Percentiles rank a stretch among this genome's conserved stretches.
These are phyloP conservation scores for Peniophora sp. DNA, from an alignment of 1,284 basidiomycete species.

Conservation along the genomic window DNA sequence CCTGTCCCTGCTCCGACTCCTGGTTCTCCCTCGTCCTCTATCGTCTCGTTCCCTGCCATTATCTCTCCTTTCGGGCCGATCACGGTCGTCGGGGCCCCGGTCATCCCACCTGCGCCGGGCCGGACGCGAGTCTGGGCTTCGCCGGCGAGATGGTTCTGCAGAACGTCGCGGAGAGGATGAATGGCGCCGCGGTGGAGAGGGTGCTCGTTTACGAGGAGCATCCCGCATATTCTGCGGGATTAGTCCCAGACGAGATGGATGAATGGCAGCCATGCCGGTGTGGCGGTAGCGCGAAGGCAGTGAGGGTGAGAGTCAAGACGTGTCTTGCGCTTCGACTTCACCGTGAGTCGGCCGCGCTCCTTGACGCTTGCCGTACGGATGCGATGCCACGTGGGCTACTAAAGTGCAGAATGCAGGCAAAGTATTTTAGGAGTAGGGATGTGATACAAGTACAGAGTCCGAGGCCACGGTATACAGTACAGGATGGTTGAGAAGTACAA, in stretches of 20 bases:
- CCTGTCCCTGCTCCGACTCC: conserved; percentile 13
- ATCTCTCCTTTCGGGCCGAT: conserved; percentile 5
- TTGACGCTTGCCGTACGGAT: no score
- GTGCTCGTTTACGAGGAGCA: conserved; percentile 5
- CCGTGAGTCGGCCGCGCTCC: no score
- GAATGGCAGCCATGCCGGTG: conserved; percentile 48
- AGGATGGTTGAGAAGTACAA: no score
- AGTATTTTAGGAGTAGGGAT: no score
- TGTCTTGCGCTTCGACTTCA: no score
- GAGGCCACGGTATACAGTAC: no score
- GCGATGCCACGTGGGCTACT: no score
- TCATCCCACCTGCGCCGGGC: conserved; percentile 6
- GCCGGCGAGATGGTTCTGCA: conserved; percentile 11
- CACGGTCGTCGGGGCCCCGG: conserved; percentile 4
- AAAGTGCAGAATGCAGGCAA: no score
- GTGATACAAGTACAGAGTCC: no score
- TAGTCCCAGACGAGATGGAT: conserved; percentile 53
- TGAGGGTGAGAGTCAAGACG: no score
- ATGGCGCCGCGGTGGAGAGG: conserved; percentile 14
- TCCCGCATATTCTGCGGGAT: conserved; percentile 35
- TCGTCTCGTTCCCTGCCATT: conserved; percentile 13
- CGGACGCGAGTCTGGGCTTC: conserved; percentile 9
- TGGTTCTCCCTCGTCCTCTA: conserved; percentile 12
- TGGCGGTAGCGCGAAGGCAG: neutral
- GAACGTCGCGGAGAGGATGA: conserved; percentile 18